Base-by-base conservation (phyloP, 768 basidiomycete species). In the Cantharellus cinnabarinus region DNA sequence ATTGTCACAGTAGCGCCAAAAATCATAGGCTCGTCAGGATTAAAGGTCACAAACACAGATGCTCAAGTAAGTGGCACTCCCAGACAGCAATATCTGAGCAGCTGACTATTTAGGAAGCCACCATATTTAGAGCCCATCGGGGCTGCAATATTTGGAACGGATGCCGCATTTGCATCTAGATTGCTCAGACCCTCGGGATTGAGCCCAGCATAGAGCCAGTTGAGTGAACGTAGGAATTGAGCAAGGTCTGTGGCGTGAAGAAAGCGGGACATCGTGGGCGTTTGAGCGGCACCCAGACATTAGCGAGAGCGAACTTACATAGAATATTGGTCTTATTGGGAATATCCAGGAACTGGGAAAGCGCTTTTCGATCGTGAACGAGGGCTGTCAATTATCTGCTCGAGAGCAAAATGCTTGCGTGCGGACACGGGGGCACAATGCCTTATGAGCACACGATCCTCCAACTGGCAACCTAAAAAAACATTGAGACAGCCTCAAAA, bases 1-100 rank as follows among this genome's bases (percentile, higher is more conserved):
- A 77, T 98, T 51, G 72, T 97, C 51, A 98, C 95, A 2, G 77
- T 89, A 20, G 86, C 93, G 1, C 95, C 95, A 0, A 75, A 74
- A n/a, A 69, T 91, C 14, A 82, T 98, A 3, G 93, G 93, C 0
- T 68, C 70, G 2, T 72, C 74, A n/a, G 89, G 85, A 3, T 68
- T 88, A 0, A 77, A 77, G 4, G 85, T 84, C 63, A 69, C 68
- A 29, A 62, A 65, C 10, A 29, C 44, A 10, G 65, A 65, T 60
- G 61, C 68, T n/a, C 58, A 59, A 53, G 66, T 66, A 56, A 52
- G 65, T 59, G 14, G 10, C 57, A 40, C 38, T 41, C 66, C 65
- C 50, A 42, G 48, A 48, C 29, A 48, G 10, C 29, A 48, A 10
- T 48, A 48, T 29, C 20, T 29, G 20, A 29, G 20, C 20, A 29